Conservation (phyloP, 148 eudicot genomes). For the Cornus florida region DNA sequence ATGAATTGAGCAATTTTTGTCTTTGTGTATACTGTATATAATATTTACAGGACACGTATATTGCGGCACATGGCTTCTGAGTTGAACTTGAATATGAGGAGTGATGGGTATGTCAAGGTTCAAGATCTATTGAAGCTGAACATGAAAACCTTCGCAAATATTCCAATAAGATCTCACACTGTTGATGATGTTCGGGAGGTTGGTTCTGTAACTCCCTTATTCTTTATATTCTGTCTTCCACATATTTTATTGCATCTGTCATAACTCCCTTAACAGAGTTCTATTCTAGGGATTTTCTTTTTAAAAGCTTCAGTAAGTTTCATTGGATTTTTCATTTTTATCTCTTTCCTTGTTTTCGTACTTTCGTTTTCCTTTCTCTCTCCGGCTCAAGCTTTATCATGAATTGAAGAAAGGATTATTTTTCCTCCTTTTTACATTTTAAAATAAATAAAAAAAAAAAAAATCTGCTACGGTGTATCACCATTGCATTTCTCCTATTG, state of each 20-base stretch:
- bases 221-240: not conserved
- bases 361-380: no score
- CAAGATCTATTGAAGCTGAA: slow-evolving; percentile 68
- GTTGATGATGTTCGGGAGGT: slow-evolving; percentile 91
- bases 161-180: slow-evolving; percentile 73
- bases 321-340: no score
- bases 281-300: not conserved
- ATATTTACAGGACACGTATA: slow-evolving; percentile 58
- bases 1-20: not conserved
- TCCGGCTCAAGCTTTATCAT: no score
- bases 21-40: not conserved
- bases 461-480: not conserved
- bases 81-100: slow-evolving; percentile 74
- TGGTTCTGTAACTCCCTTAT: slow-evolving; percentile 17
- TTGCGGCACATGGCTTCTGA: slow-evolving; percentile 85
- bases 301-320: no score
- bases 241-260: not conserved
- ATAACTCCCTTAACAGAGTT: not conserved
- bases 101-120: slow-evolving; percentile 88
- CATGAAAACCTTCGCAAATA: slow-evolving; percentile 62
- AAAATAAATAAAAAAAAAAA: no score
- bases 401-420: not conserved
- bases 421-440: no score
- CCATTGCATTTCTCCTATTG: not conserved
- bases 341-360: no score